Conservation (phyloP, 805 yeast genomes). For the Candida saitoana region DNA sequence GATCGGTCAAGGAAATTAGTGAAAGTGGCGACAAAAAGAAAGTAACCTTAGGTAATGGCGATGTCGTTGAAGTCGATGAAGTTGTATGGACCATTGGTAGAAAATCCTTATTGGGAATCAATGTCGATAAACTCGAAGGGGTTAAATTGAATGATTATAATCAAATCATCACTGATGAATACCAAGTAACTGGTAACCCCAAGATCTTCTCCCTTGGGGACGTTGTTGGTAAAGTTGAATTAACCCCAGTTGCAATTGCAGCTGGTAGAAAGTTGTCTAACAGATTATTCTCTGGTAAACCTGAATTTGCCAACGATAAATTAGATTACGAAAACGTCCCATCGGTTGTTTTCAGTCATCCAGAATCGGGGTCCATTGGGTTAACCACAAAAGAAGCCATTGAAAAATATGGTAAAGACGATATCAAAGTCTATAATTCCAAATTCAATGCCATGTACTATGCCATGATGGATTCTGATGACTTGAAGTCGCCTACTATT, state of each 20-base stretch:
- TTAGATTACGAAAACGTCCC: constrained; percentile 87
- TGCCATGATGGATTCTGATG: constrained; percentile 64
- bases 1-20: constrained; percentile 34
- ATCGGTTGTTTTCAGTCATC: constrained; percentile 96
- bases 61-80: constrained; percentile 57
- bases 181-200: constrained; percentile 70
- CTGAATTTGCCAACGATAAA: constrained; percentile 62
- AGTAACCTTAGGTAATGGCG: constrained; percentile 36
- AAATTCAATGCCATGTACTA: constrained; percentile 90
- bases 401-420: constrained; percentile 71
- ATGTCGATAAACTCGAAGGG: constrained; percentile 66
- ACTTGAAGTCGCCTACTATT: constrained; percentile 77
- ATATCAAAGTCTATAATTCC: constrained; percentile 77
- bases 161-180: constrained; percentile 79
- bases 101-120: constrained; percentile 67
- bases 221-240: constrained; percentile 86
- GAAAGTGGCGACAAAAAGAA: constrained; percentile 30
- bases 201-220: constrained; percentile 88
- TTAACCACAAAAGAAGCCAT: constrained; percentile 75
- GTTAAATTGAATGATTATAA: constrained; percentile 57
- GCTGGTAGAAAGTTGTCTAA: constrained; percentile 93
- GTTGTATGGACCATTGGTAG: constrained; percentile 95
- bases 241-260: constrained; percentile 98
- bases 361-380: constrained; percentile 95
- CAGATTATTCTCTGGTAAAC: constrained; percentile 80